Evolutionary conservation across 805 yeast species (phyloP).

Genomic region (Maudiozyma pseudohumilis): DNA sequence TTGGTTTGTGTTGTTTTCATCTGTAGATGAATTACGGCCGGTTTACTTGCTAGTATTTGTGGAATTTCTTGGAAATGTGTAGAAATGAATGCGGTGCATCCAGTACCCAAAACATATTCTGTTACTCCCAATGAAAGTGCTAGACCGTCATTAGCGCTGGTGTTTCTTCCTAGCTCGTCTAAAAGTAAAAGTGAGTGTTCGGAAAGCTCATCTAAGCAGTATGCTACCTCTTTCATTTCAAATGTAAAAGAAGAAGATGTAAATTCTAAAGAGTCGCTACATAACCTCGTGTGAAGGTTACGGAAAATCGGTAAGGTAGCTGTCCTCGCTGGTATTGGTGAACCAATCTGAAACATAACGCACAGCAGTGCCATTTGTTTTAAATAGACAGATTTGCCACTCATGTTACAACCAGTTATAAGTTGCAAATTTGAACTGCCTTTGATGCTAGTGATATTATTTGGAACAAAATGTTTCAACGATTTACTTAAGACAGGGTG

Average conservation of each 20-base stretch:
- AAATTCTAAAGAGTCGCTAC: slow-evolving; percentile 29
- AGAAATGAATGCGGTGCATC: slow-evolving; percentile 31
- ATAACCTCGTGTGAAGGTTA: slow-evolving; percentile 31
- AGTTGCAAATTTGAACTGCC: slow-evolving; percentile 36
- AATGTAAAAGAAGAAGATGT: slow-evolving; percentile 36
- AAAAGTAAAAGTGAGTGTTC: slow-evolving; percentile 33
- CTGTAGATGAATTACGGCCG: slow-evolving; percentile 31
- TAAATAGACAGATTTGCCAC: slow-evolving; percentile 51
- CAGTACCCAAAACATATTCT: slow-evolving; percentile 28
- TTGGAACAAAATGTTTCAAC: slow-evolving; percentile 28
- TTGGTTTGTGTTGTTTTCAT: slow-evolving; percentile 25
- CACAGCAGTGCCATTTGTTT: slow-evolving; percentile 40
- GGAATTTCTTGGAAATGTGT: slow-evolving; percentile 40
- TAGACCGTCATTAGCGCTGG: slow-evolving; percentile 43
- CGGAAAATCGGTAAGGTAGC: slow-evolving; percentile 35
- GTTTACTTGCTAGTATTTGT: slow-evolving; percentile 24
- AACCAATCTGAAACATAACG: slow-evolving; percentile 51
- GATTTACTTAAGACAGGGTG: slow-evolving; percentile 36
- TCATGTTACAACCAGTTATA: slow-evolving; percentile 52
- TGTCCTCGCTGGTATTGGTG: slow-evolving; percentile 37
- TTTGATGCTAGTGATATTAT: slow-evolving; percentile 30
- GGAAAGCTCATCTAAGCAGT: slow-evolving; percentile 32
- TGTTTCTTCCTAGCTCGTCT: slow-evolving; percentile 50
- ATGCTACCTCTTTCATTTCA: slow-evolving; percentile 41
- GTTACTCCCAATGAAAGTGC: slow-evolving; percentile 39